Conservation (phyloP, 2,329 filamentous ascomycete genomes). For the Trichoderma simmonsii region DNA sequence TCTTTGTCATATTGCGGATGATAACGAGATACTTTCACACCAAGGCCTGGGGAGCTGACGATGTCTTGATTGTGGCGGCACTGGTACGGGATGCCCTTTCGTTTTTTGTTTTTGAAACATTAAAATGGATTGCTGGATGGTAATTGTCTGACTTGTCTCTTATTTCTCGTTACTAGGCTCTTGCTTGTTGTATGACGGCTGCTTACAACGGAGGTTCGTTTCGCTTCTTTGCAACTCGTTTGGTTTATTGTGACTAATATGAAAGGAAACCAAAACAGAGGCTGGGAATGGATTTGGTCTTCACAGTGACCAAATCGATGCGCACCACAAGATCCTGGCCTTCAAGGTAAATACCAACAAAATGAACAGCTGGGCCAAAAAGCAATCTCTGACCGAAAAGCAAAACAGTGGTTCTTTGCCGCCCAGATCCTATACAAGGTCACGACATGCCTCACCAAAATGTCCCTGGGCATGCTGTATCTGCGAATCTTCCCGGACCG, state of each 20-base stretch:
- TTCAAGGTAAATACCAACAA: not conserved
- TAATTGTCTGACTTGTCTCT: not conserved
- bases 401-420: not conserved
- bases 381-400: not conserved
- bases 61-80: not conserved
- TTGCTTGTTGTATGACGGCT: not conserved
- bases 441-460: not conserved
- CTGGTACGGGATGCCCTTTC: not conserved
- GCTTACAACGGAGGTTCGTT: constrained; percentile 5
- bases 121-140: not conserved
- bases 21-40: not conserved
- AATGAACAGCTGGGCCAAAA: not conserved
- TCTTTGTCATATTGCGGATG: not conserved
- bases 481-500: not conserved
- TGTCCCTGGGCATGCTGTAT: not conserved
- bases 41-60: not conserved
- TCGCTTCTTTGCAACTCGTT: not conserved
- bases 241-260: not conserved
- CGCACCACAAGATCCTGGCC: not conserved
- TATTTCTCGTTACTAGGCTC: not conserved
- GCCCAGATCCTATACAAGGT: not conserved
- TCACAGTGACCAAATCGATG: not conserved
- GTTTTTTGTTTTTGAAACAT: too few species aligned
- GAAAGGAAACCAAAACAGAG: not conserved
- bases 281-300: not conserved